Conservation (phyloP, 805 yeast species). For the Ogataea ganodermae region DNA sequence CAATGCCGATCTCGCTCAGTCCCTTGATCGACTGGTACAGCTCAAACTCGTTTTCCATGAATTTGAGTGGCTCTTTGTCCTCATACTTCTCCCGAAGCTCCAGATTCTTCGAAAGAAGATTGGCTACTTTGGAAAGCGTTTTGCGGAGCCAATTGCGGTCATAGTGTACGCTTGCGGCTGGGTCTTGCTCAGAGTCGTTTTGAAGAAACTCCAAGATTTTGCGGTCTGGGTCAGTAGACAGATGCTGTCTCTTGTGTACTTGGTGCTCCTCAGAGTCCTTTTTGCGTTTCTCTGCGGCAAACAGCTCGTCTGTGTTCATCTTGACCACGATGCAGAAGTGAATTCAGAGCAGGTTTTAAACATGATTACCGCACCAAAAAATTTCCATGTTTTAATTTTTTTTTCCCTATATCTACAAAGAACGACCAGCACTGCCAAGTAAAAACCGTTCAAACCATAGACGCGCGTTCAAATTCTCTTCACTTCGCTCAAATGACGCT, state of each 20-base stretch:
- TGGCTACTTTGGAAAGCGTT: conserved; percentile 11
- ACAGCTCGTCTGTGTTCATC: conserved; percentile 12
- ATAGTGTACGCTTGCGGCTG: conserved; percentile 2
- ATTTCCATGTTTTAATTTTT: not conserved
- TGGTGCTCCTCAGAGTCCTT: not conserved
- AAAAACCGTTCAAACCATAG: too few species aligned
- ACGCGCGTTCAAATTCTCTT: too few species aligned
- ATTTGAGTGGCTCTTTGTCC: conserved; percentile 13
- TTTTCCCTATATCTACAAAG: not conserved
- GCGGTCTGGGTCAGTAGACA: not conserved
- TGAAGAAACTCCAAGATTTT: conserved; percentile 14
- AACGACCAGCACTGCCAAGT: not conserved
- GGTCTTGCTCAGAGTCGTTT: conserved; percentile 4
- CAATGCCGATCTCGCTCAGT: conserved; percentile 22
- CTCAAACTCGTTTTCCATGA: conserved; percentile 25
- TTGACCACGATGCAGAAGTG: too few species aligned
- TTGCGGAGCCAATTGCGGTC: conserved; percentile 17
- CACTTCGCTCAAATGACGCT: too few species aligned
- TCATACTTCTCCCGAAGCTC: conserved; percentile 15
- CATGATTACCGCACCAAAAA: too few species aligned
- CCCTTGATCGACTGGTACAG: conserved; percentile 20
- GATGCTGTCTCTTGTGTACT: not conserved
- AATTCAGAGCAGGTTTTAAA: too few species aligned
- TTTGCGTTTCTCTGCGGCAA: conserved; percentile 3
- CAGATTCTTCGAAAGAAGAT: conserved; percentile 10